Conservation (phyloP, 352 stramenopile genomes). For the Hyphochytrium catenoides region DNA sequence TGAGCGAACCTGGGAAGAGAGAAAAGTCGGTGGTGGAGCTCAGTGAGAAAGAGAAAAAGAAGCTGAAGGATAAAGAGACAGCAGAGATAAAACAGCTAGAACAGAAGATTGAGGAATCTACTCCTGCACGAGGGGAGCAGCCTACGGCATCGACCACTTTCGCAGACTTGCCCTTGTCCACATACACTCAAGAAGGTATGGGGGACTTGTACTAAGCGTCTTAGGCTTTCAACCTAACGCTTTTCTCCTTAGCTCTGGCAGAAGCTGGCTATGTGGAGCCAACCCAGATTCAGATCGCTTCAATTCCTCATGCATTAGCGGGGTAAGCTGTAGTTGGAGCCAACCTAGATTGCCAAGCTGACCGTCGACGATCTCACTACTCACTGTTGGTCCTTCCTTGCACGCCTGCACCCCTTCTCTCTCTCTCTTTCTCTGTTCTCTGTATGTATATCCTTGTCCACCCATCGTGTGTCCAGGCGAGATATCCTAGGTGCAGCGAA, state of each 20-base stretch:
- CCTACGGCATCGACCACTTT: conserved; percentile 43
- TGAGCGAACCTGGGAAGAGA: too few species aligned
- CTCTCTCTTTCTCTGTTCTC: not conserved
- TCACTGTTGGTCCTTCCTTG: too few species aligned
- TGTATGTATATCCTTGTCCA: not conserved
- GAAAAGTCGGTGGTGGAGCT: too few species aligned
- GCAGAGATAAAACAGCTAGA: conserved; percentile 38
- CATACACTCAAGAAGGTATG: conserved; percentile 23
- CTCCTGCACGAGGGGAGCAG: conserved; percentile 44
- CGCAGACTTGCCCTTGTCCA: conserved; percentile 51
- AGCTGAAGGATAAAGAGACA: conserved; percentile 33
- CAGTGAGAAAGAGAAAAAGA: conserved; percentile 6
- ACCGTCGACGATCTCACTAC: not conserved
- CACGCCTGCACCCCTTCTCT: not conserved
- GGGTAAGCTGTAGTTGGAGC: too few species aligned
- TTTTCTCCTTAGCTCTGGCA: conserved; percentile 27
- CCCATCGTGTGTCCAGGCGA: conserved; percentile 17
- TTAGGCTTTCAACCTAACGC: not conserved
- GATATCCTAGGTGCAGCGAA: conserved; percentile 76
- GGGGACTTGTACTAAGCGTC: not conserved
- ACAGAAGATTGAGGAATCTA: conserved; percentile 29
- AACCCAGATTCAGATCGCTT: conserved; percentile 63
- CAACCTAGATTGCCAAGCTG: too few species aligned
- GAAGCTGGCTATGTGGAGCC: conserved; percentile 35
- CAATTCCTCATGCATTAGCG: conserved; percentile 57